Evolutionary conservation across 1,139 yeast genomes (phyloP).

Genomic region (Ogataea hybrid): DNA sequence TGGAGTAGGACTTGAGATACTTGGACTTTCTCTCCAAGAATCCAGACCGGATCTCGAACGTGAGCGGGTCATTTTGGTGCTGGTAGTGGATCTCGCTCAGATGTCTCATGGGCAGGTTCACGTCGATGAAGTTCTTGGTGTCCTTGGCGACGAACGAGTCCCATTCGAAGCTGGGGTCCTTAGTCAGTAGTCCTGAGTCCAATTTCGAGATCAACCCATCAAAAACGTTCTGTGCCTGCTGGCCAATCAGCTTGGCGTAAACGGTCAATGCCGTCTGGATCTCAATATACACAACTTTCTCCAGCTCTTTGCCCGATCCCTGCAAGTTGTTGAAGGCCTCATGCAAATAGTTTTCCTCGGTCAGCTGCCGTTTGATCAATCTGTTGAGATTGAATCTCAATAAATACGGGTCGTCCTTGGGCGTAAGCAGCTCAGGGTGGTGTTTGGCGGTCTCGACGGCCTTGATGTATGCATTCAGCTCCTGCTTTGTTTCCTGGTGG

Average conservation of each 20-base stretch:
- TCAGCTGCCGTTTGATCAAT: constrained; percentile 72
- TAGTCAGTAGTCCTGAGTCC: constrained; percentile 70
- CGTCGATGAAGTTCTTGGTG: constrained; percentile 71
- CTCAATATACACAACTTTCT: constrained; percentile 82
- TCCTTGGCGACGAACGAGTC: constrained; percentile 75
- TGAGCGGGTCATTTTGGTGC: constrained; percentile 67
- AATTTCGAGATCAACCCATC: constrained; percentile 65
- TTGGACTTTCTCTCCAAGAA: constrained; percentile 86
- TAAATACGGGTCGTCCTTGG: too few species aligned
- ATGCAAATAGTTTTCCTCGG: constrained; percentile 81
- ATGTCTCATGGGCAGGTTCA: constrained; percentile 67
- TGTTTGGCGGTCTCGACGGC: constrained; percentile 41
- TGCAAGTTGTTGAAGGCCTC: constrained; percentile 89
- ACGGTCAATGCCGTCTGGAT: constrained; percentile 76
- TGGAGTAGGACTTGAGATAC: constrained; percentile 82
- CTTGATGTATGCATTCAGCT: constrained; percentile 47
- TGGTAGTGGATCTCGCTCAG: constrained; percentile 61
- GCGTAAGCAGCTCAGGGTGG: constrained; percentile 31
- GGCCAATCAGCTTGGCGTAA: constrained; percentile 66
- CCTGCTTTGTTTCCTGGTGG: constrained; percentile 56
- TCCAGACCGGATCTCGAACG: constrained; percentile 74
- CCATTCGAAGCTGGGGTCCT: constrained; percentile 87
- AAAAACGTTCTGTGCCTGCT: constrained; percentile 67
- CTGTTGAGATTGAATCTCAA: constrained; percentile 69
- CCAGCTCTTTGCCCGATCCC: constrained; percentile 84